Evolutionary conservation across 495 filamentous ascomycete species (phyloP).

Genomic region (Immersiella caudata): DNA sequence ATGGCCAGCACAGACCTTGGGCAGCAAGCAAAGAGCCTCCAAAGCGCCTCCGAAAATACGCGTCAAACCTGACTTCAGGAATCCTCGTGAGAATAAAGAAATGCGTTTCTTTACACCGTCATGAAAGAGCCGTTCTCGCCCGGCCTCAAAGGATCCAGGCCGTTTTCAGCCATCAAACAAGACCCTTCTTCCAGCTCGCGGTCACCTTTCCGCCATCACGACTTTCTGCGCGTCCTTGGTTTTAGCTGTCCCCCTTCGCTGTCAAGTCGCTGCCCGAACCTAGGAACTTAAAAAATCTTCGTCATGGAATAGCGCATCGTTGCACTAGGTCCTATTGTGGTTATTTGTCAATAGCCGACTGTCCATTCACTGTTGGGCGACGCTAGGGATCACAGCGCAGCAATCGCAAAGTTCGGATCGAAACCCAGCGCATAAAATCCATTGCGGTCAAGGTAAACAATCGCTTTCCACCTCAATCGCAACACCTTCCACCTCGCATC

Average conservation of each 20-base stretch:
- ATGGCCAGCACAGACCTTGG: background rate
- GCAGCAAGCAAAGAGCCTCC: background rate
- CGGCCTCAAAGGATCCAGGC: conserved; percentile 30
- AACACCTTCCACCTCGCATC: background rate
- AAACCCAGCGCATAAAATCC: background rate
- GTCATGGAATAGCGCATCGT: background rate
- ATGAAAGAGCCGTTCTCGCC: conserved; percentile 23
- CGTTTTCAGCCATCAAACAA: conserved; percentile 38
- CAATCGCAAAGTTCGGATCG: background rate
- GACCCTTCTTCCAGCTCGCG: conserved; percentile 35
- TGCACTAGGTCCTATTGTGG: background rate
- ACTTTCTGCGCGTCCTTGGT: conserved; percentile 22
- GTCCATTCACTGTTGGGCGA: background rate
- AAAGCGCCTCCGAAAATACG: background rate
- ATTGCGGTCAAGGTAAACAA: background rate
- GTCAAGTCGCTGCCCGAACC: background rate
- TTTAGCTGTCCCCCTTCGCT: background rate
- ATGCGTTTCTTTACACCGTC: conserved; percentile 22
- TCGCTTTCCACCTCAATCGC: background rate
- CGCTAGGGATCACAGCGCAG: background rate
- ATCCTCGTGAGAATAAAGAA: conserved; percentile 16
- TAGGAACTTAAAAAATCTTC: background rate
- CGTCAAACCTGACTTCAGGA: background rate
- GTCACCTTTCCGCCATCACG: conserved; percentile 15
- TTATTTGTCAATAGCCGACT: background rate